Evolutionary conservation across 306 rosid species (phyloP).

Genomic region (Begonia peltatifolia): DNA sequence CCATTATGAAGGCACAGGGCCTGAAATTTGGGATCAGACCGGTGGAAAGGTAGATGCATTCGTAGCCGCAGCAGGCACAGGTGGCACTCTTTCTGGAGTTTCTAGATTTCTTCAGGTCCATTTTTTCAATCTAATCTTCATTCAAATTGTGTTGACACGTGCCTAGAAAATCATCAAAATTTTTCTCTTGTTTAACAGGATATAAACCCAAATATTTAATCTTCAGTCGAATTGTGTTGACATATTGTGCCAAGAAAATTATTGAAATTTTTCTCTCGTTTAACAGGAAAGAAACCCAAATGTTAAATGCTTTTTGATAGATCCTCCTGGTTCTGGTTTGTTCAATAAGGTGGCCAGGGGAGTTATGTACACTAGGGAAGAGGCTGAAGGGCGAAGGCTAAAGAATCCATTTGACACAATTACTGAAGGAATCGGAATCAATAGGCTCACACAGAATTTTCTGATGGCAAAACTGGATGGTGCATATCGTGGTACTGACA

Average conservation of each 20-base stretch:
- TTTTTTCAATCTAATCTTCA: conserved; percentile 1
- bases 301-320: conserved; percentile 69
- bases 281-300: conserved; percentile 67
- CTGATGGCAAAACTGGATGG: conserved; percentile 73
- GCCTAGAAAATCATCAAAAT: neutral
- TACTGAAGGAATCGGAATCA: conserved; percentile 89
- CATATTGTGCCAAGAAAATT: neutral
- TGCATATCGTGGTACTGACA: conserved; percentile 70
- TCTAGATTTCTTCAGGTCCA: conserved; percentile 47
- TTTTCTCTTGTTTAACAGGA: conserved; percentile 33
- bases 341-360: conserved; percentile 85
- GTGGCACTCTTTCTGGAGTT: conserved; percentile 89
- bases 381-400: conserved; percentile 84
- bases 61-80: conserved; percentile 88
- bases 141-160: neutral
- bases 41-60: conserved; percentile 60
- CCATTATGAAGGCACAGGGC: conserved; percentile 80
- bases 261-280: neutral
- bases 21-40: conserved; percentile 88
- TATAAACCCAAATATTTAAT: conserved; percentile 21
- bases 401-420: conserved; percentile 91
- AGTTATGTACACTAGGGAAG: conserved; percentile 77
- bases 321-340: conserved; percentile 92
- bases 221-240: neutral
- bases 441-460: conserved; percentile 69